Evolutionary conservation across 768 basidiomycete species (phyloP).

Genomic region (Rossbeevera mucosa): DNA sequence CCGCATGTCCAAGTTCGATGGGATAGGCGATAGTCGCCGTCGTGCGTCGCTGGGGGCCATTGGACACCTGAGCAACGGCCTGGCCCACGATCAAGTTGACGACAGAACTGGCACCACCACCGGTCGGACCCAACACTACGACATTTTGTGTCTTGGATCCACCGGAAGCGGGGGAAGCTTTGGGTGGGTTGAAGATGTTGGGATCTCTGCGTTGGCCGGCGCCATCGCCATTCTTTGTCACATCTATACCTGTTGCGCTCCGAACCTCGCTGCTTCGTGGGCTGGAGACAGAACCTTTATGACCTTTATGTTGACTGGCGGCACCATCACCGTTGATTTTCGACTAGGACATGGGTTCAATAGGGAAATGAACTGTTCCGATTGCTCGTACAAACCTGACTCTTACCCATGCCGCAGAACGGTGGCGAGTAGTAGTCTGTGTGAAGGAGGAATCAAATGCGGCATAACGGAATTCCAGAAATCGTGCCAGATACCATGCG

Average conservation of each 20-base stretch:
- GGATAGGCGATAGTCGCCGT: slow-evolving; percentile 11
- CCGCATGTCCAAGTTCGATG: slow-evolving; percentile 11
- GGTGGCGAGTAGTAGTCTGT: no score
- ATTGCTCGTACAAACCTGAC: slow-evolving; percentile 13
- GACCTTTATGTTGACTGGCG: neutral
- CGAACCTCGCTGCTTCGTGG: neutral
- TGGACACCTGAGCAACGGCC: slow-evolving; percentile 17
- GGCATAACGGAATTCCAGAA: no score
- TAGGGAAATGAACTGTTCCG: neutral
- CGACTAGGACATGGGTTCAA: slow-evolving; percentile 9
- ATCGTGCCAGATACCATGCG: slow-evolving; percentile 9
- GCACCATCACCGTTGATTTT: neutral
- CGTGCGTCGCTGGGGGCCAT: slow-evolving; percentile 17
- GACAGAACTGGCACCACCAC: slow-evolving; percentile 27
- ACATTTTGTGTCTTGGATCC: slow-evolving; percentile 11
- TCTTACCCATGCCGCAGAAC: slow-evolving; percentile 5
- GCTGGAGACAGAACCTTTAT: no score
- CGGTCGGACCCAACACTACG: slow-evolving; percentile 24
- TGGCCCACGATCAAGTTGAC: slow-evolving; percentile 29
- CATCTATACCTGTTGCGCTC: neutral
- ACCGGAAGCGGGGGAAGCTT: neutral
- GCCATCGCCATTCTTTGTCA: no score
- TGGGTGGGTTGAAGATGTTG: neutral
- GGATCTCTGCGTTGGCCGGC: neutral
- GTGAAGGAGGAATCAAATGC: no score